phyloP scores from a whole-genome alignment of 176 grass and related monocot species.

The Aegilops umbellulata region DNA sequence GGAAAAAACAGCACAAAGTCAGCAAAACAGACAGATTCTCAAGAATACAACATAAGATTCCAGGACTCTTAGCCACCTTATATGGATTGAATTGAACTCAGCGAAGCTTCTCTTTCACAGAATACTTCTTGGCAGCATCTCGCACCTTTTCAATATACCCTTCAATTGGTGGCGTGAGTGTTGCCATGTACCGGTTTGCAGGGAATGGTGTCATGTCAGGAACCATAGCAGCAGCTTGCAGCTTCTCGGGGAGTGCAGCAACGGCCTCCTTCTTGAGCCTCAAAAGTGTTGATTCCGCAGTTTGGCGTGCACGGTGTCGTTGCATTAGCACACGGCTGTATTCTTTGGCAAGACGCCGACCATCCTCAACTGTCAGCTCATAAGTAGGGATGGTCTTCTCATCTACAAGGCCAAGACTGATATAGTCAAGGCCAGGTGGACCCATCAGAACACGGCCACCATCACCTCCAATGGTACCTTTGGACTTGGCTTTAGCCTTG shows the following conservation, averaged over 20 bases:
- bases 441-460: constrained; percentile 57
- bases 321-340: constrained; percentile 87
- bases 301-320: constrained; percentile 64
- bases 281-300: constrained; percentile 59
- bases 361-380: constrained; percentile 76
- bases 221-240: constrained; percentile 60
- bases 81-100: constrained; percentile 21
- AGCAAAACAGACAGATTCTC: not conserved
- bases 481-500: constrained; percentile 47
- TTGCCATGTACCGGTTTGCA: constrained; percentile 76
- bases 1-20: not conserved
- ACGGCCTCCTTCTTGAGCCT: constrained; percentile 77
- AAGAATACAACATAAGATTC: not conserved
- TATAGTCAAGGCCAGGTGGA: constrained; percentile 65
- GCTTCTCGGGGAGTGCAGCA: constrained; percentile 69
- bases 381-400: constrained; percentile 77
- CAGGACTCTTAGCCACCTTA: not conserved
- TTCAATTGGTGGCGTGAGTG: constrained; percentile 88
- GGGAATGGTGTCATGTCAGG: constrained; percentile 83
- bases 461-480: constrained; percentile 29
- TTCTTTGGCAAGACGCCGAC: constrained; percentile 65
- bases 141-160: constrained; percentile 71
- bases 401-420: constrained; percentile 82
- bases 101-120: constrained; percentile 67
- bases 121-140: constrained; percentile 62